Evolutionary conservation across 1,284 basidiomycete species (phyloP).

Genomic region (Meira miltonrushii): DNA sequence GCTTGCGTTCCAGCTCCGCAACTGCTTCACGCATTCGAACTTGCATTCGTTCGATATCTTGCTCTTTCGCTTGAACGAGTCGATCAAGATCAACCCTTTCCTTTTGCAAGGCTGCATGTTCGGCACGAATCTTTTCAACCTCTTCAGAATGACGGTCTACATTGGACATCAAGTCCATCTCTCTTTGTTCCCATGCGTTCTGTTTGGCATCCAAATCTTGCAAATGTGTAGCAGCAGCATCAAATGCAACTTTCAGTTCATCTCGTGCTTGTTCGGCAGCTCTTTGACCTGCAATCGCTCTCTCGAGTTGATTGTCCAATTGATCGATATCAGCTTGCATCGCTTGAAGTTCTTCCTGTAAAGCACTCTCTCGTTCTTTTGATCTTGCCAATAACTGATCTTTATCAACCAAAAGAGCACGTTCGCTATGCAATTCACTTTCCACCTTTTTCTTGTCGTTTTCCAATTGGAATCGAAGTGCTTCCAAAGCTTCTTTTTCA

Average conservation of each 20-base stretch:
- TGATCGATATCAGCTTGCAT: slow-evolving; percentile 78
- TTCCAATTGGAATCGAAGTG: slow-evolving; percentile 40
- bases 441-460: slow-evolving; percentile 59
- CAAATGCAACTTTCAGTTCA: slow-evolving; percentile 67
- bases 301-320: slow-evolving; percentile 78
- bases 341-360: slow-evolving; percentile 76
- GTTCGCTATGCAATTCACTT: slow-evolving; percentile 74
- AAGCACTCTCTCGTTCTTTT: slow-evolving; percentile 74
- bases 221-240: slow-evolving; percentile 76
- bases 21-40: slow-evolving; percentile 68
- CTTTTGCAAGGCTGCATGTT: slow-evolving; percentile 22
- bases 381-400: slow-evolving; percentile 76
- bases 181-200: slow-evolving; percentile 63
- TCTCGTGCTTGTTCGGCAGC: slow-evolving; percentile 61
- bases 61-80: slow-evolving; percentile 68
- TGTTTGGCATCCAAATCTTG: slow-evolving; percentile 72
- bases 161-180: slow-evolving; percentile 53
- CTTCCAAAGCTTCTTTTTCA: slow-evolving; percentile 40
- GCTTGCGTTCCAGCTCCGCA: slow-evolving; percentile 69
- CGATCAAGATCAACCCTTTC: slow-evolving; percentile 69
- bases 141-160: slow-evolving; percentile 28
- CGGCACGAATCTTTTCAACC: slow-evolving; percentile 26
- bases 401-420: slow-evolving; percentile 74
- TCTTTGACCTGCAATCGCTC: slow-evolving; percentile 59
- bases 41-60: slow-evolving; percentile 70